A percentile compares a stretch with the other conserved stretches of the same genome.
These are phyloP conservation scores for Cutaneotrichosporon daszewskae DNA, from an alignment of 1,284 basidiomycete genomes.

Conservation along the genomic window DNA sequence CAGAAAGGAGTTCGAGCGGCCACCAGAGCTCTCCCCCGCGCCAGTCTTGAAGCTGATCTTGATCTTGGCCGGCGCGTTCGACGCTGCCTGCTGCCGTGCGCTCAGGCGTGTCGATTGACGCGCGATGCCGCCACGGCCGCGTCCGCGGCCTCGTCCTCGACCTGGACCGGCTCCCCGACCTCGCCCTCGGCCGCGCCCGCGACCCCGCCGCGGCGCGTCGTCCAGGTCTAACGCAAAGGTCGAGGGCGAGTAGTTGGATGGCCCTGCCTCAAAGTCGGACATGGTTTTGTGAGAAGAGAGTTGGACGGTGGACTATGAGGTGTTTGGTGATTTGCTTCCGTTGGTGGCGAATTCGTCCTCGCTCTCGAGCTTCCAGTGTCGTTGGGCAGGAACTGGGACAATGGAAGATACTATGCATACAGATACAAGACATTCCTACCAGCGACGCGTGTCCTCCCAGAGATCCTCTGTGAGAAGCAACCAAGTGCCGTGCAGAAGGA, in stretches of 20 bases:
- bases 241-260: background rate
- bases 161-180: slow-evolving; percentile 14
- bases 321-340: slow-evolving; percentile 1
- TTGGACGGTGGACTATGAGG: background rate
- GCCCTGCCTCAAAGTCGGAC: background rate
- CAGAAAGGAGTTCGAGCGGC: slow-evolving; percentile 61
- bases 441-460: too few species aligned
- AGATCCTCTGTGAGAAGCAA: too few species aligned
- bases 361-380: too few species aligned
- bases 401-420: too few species aligned
- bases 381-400: too few species aligned
- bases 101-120: slow-evolving; percentile 15
- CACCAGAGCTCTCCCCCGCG: slow-evolving; percentile 17
- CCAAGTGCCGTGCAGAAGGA: slow-evolving; percentile 70
- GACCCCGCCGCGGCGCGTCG: slow-evolving; percentile 1
- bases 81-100: slow-evolving; percentile 10
- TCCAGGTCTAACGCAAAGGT: background rate
- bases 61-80: slow-evolving; percentile 18
- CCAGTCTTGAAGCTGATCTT: slow-evolving; percentile 38
- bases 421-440: too few species aligned
- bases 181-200: slow-evolving; percentile 17
- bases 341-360: background rate
- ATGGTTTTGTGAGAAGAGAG: background rate
- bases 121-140: slow-evolving; percentile 1
- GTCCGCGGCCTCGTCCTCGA: slow-evolving; percentile 9